A percentile compares a stretch with the other conserved stretches of the same genome.
These are phyloP conservation scores for Metschnikowia chrysomelidarum DNA, from an alignment of 805 yeast species.

Conservation along the genomic window DNA sequence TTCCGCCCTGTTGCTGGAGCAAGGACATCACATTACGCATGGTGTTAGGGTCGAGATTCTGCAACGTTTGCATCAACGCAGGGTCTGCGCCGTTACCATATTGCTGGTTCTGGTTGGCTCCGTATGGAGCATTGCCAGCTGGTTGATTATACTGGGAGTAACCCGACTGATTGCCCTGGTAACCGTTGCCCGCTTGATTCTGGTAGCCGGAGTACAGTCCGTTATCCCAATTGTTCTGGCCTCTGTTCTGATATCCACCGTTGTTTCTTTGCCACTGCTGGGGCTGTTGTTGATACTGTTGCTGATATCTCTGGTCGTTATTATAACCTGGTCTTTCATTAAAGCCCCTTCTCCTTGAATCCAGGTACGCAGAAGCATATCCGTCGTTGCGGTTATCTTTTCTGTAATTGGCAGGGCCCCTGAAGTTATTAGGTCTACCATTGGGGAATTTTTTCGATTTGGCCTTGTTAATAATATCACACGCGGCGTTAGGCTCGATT, in stretches of 20 bases:
- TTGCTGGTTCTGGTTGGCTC: slow-evolving; percentile 1
- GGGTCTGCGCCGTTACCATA: slow-evolving; percentile 5
- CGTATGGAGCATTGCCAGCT: not conserved
- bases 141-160: slow-evolving; percentile 1
- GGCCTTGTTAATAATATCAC: slow-evolving; percentile 49
- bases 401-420: too few relatives aligned
- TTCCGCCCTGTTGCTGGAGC: slow-evolving; percentile 21
- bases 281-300: slow-evolving; percentile 1
- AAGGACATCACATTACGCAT: slow-evolving; percentile 32
- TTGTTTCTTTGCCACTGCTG: slow-evolving; percentile 4
- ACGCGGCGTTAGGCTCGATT: slow-evolving; percentile 64
- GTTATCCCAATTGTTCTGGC: slow-evolving; percentile 1
- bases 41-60: slow-evolving; percentile 31
- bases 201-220: not conserved
- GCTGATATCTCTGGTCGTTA: too few relatives aligned
- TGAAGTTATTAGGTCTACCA: too few relatives aligned
- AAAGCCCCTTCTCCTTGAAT: slow-evolving; percentile 6
- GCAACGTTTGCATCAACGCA: slow-evolving; percentile 20
- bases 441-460: slow-evolving; percentile 26
- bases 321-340: slow-evolving; percentile 1
- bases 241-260: slow-evolving; percentile 1
- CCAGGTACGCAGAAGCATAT: too few relatives aligned
- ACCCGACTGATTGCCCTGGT: slow-evolving; percentile 2
- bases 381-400: too few relatives aligned
- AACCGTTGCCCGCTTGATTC: not conserved